phyloP scores from a whole-genome alignment of 2,329 filamentous ascomycete genomes.

The Raffaelea deltoideospora region DNA sequence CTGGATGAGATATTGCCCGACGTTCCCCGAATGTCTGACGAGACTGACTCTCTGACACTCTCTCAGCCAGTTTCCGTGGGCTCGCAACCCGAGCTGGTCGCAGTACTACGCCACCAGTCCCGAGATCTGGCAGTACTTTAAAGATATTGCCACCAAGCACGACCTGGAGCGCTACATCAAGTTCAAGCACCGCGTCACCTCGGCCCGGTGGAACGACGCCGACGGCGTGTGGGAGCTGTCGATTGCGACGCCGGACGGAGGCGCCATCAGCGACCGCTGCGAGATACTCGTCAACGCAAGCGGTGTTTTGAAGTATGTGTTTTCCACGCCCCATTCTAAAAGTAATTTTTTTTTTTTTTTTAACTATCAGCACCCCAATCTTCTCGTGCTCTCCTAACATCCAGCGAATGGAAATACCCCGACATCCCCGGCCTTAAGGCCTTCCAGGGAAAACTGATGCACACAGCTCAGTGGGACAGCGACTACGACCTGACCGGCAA shows the following conservation, averaged over 20 bases:
- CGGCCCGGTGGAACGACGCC: conserved; percentile 26
- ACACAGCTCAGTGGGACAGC: conserved; percentile 15
- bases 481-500: conserved; percentile 11
- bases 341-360: too few relatives aligned
- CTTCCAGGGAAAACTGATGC: conserved; percentile 15
- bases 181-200: conserved; percentile 22
- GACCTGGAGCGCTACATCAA: conserved; percentile 25
- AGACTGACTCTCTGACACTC: background rate
- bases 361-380: too few relatives aligned
- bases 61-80: conserved; percentile 8
- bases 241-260: conserved; percentile 11
- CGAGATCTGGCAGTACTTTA: conserved; percentile 15
- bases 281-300: conserved; percentile 8
- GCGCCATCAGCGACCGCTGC: conserved; percentile 6
- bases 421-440: conserved; percentile 17
- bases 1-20: too few relatives aligned
- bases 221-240: conserved; percentile 20
- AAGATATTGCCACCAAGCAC: conserved; percentile 16
- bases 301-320: conserved; percentile 9
- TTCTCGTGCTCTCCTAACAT: too few relatives aligned
- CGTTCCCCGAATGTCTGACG: too few relatives aligned
- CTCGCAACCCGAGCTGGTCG: conserved; percentile 16
- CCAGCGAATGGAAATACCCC: conserved; percentile 11
- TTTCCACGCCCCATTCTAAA: background rate
- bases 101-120: conserved; percentile 12